These are phyloP conservation scores for Diaporthe sp. DNA, from an alignment of 2,329 filamentous ascomycete species.

Conservation along the genomic window DNA sequence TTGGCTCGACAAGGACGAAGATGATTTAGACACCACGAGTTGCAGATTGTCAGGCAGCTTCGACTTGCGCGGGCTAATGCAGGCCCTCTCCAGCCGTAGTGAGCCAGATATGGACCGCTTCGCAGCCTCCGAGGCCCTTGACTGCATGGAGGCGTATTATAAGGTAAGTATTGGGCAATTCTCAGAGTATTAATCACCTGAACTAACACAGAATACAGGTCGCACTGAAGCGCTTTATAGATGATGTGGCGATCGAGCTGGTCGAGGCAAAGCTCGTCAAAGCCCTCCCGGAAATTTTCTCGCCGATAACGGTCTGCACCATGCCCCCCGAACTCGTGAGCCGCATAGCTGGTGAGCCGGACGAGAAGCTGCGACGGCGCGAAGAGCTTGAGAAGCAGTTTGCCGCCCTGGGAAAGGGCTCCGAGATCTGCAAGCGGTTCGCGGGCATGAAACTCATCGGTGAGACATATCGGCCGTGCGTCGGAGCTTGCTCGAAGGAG, in stretches of 20 bases:
- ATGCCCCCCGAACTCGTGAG: slow-evolving; percentile 50
- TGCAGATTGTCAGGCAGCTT: background rate
- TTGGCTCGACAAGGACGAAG: background rate
- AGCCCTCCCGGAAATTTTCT: slow-evolving; percentile 50
- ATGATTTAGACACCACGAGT: background rate
- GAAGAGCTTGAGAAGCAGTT: slow-evolving; percentile 50
- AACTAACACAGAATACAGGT: slow-evolving; percentile 45
- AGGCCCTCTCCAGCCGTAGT: background rate
- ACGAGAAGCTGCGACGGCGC: slow-evolving; percentile 48
- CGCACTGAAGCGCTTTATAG: slow-evolving; percentile 55
- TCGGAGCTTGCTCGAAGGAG: too few relatives aligned
- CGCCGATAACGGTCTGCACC: slow-evolving; percentile 48
- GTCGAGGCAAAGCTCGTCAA: slow-evolving; percentile 53
- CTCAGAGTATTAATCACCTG: background rate
- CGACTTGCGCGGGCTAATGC: background rate
- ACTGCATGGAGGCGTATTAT: slow-evolving; percentile 50
- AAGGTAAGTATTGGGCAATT: slow-evolving; percentile 38
- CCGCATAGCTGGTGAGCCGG: slow-evolving; percentile 53
- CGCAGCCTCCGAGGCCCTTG: slow-evolving; percentile 46
- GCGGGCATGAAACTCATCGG: background rate
- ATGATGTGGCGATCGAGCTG: slow-evolving; percentile 54
- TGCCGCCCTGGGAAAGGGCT: slow-evolving; percentile 49
- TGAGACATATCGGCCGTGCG: background rate
- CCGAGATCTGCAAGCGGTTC: slow-evolving; percentile 51
- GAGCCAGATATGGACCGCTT: slow-evolving; percentile 41